Evolutionary conservation across 306 rosid species (phyloP).

Genomic region (Parietaria judaica): DNA sequence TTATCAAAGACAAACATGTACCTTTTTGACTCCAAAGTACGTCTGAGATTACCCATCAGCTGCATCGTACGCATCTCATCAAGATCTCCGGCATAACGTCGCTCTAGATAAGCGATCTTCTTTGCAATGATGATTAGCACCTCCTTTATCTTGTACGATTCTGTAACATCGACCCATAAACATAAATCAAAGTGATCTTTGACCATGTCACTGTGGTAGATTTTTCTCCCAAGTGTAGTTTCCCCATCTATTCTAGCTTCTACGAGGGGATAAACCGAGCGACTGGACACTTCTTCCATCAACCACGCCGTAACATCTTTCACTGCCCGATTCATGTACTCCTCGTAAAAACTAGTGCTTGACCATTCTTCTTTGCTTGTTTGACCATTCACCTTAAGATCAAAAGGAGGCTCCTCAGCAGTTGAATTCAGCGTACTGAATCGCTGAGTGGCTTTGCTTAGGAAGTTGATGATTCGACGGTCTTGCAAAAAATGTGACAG

Average conservation of each 20-base stretch:
- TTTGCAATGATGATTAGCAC: not conserved
- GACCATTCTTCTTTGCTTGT: too few relatives aligned
- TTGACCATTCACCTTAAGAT: too few relatives aligned
- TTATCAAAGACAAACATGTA: conserved; percentile 1
- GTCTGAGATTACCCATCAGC: not conserved
- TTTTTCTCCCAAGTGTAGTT: not conserved
- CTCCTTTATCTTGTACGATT: not conserved
- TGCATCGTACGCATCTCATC: not conserved
- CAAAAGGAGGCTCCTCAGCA: too few relatives aligned
- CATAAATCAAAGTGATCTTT: not conserved
- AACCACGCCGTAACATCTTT: too few relatives aligned
- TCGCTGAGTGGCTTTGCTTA: not conserved
- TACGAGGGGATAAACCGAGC: too few relatives aligned
- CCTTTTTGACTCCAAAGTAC: not conserved
- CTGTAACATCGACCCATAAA: conserved; percentile 8
- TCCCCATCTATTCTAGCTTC: too few relatives aligned
- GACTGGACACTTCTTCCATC: too few relatives aligned
- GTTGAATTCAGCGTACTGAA: not conserved
- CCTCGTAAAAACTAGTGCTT: too few relatives aligned
- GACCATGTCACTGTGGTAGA: not conserved
- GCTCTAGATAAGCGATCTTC: not conserved
- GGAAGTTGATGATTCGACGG: not conserved
- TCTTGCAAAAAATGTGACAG: not conserved
- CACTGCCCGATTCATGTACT: too few relatives aligned
- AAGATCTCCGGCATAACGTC: not conserved